Evolutionary conservation across 257 asterid genomes (phyloP).

Genomic region (Plantago elongata): DNA sequence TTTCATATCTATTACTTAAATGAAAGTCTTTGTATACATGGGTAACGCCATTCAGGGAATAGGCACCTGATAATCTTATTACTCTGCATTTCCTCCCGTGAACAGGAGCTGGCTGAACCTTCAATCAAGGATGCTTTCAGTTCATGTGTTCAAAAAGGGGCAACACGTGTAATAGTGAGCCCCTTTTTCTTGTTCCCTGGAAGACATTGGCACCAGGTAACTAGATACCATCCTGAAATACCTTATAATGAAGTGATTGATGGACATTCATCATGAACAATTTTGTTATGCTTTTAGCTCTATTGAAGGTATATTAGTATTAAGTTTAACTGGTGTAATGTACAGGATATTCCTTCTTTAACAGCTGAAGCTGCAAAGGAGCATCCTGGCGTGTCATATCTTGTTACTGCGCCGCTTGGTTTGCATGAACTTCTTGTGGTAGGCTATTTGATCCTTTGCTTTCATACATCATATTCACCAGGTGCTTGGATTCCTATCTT

Average conservation of each 20-base stretch:
- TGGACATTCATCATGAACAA: not conserved
- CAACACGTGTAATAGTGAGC: conserved; percentile 74
- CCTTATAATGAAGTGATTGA: not conserved
- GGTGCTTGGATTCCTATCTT: no score
- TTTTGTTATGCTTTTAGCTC: not conserved
- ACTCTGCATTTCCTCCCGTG: conserved; percentile 10
- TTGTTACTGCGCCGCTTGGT: conserved; percentile 84
- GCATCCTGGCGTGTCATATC: conserved; percentile 76
- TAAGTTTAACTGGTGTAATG: conserved; percentile 12
- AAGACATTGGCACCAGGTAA: conserved; percentile 89
- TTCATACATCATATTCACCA: not conserved
- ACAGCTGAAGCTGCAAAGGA: conserved; percentile 95
- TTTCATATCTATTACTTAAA: not conserved
- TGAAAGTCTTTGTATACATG: not conserved
- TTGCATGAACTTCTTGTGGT: conserved; percentile 80
- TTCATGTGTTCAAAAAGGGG: conserved; percentile 83
- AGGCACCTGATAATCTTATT: not conserved
- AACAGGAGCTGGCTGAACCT: conserved; percentile 92
- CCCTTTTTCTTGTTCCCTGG: conserved; percentile 97
- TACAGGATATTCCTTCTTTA: conserved; percentile 83
- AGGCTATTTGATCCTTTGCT: conserved; percentile 16
- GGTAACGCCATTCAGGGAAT: no score
- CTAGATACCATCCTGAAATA: not conserved
- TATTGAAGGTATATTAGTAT: not conserved
- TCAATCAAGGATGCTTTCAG: conserved; percentile 79